Evolutionary conservation across 768 basidiomycete species (phyloP), one percentile per base, ranked within the genome.

Genomic region (Lactarius tabidus): DNA sequence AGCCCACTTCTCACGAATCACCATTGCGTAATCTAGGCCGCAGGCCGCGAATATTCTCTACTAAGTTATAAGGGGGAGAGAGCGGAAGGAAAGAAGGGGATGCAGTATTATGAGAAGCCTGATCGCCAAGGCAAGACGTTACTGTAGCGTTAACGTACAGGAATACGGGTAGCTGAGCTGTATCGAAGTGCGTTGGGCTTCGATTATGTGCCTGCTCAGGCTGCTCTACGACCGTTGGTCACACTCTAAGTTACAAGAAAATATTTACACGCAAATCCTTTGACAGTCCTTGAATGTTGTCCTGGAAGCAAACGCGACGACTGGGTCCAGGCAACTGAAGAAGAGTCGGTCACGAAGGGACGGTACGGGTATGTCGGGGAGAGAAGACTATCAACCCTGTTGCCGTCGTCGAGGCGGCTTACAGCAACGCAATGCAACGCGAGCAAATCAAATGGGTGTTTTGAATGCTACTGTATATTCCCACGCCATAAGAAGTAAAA

Each of bases 171-270:
- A n/a, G n/a, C n/a, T n/a, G n/a, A 0, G 87, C 87, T 6, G 85
- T 84, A 73, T 88, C 86, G 14, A 89, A 74, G 73, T 89, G 87
- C 4, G 77, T n/a, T n/a, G n/a, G n/a, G n/a, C n/a, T n/a, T n/a
- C n/a, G n/a, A n/a, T n/a, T n/a, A n/a, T n/a, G n/a, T n/a, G n/a
- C n/a, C n/a, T n/a, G n/a, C n/a, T n/a, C n/a, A n/a, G 88, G 87
- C 69, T 83, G 82, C 53, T 81, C 77, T 41, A 86, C 81, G 64
- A 81, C 82, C 43, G 76, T n/a, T 76, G 36, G 83, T 80, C 12
- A 84, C 82, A 65, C 87, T 84, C 71, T 76, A n/a, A 35, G 2
- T n/a, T n/a, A n/a, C n/a, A n/a, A n/a, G n/a, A n/a, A n/a, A n/a
- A n/a, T n/a, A n/a, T n/a, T n/a, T n/a, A n/a, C n/a, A n/a, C n/a